Conservation (phyloP, 2,329 filamentous ascomycete genomes). For the Pestalotiopsis sp. region DNA sequence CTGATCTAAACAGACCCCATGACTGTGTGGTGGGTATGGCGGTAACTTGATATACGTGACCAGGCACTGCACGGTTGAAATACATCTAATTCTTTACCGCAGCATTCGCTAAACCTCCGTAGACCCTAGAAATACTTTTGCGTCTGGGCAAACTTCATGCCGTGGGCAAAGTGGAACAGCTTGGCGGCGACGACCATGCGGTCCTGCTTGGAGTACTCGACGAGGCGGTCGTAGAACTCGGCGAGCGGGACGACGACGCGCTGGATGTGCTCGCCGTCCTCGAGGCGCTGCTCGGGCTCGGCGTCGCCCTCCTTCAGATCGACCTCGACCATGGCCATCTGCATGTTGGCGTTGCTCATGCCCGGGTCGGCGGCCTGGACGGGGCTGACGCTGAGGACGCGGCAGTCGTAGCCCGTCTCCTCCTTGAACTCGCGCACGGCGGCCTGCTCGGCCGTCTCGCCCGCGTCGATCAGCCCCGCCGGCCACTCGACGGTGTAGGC, state of each 20-base stretch:
- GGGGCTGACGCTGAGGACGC: slow-evolving; percentile 48
- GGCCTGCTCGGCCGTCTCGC: slow-evolving; percentile 53
- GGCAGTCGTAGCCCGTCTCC: slow-evolving; percentile 60
- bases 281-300: slow-evolving; percentile 59
- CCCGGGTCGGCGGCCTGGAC: slow-evolving; percentile 56
- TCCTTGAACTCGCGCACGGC: slow-evolving; percentile 57
- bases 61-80: too few relatives aligned
- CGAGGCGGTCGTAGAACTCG: slow-evolving; percentile 58
- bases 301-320: slow-evolving; percentile 49
- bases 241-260: slow-evolving; percentile 59
- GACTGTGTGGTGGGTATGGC: too few relatives aligned
- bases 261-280: slow-evolving; percentile 65
- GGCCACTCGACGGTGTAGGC: slow-evolving; percentile 57
- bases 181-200: slow-evolving; percentile 57
- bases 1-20: too few relatives aligned
- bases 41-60: too few relatives aligned
- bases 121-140: slow-evolving; percentile 26
- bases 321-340: slow-evolving; percentile 62
- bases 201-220: slow-evolving; percentile 46
- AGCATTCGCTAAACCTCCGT: too few relatives aligned
- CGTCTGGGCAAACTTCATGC: slow-evolving; percentile 51
- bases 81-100: too few relatives aligned
- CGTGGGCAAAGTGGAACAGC: slow-evolving; percentile 63
- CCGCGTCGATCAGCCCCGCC: slow-evolving; percentile 54
- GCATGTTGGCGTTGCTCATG: slow-evolving; percentile 65